Evolutionary conservation across 805 yeast genomes (phyloP), one percentile per base, ranked within the genome.

Genomic region (Starmera quercuum): DNA sequence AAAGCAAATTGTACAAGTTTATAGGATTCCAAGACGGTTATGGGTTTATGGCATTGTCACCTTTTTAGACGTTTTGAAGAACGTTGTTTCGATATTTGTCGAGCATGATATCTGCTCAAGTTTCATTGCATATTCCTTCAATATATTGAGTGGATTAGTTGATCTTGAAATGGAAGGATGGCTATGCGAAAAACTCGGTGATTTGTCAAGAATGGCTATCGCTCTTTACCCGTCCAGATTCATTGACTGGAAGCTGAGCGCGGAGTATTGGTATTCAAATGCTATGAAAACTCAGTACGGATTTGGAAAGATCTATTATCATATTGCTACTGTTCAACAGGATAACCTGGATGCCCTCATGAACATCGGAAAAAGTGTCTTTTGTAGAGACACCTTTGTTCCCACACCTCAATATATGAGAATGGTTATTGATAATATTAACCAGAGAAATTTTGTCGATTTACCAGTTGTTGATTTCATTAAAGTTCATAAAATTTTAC

Each of bases 11-110:
- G 83, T 83, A 7, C 81, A 79, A 42, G 72, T 81, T 26, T 83
- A 83, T 53, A 75, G 86, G 53, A 81, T 83, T 28, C 83, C 84
- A 23, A 66, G 90, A 46, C 63, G 92, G 45, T 66, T 83, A 64
- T 83, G 92, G 92, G 88, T 83, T 7, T 83, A 83, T 53, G 94
- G 94, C 18, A 76, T 84, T 11, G 88, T 83, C 12, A 84, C 88
- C 14, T 81, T 83, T 45, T 57, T 82, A 32, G 92, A 82, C 52
- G 86, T 82, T 6, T 59, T 82, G 47, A 82, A 82, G 51, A 82
- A 80, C 53, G 80, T 82, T 31, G 74, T 77, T 39, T 77, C 81
- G 14, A 74, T 81, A 16, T 81, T 79, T 47, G 74, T 75, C 47
- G 88, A 82, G 43, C 88, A 83, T 45, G 88, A 81, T 49, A 79